Evolutionary conservation across 371 early-diverging fungal species (phyloP), one percentile per base, ranked within the genome.

Genomic region (Mucor mucedo): DNA sequence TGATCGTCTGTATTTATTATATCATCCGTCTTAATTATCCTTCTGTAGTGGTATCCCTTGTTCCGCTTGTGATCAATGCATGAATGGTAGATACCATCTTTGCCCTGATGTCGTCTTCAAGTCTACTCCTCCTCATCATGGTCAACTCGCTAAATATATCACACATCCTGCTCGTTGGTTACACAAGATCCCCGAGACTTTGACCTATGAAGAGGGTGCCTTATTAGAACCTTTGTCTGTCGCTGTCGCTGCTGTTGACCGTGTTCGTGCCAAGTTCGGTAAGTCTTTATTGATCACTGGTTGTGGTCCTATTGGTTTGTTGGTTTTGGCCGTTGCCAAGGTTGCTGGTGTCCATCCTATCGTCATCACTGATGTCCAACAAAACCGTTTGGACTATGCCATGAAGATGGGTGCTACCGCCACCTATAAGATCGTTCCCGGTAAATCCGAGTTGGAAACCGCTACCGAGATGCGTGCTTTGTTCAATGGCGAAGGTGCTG

Each of bases 81-180:
- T 80, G 73, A 71, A 52, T 33, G 80, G 80, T 16, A 71, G 75
- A 58, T 80, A 80, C 52, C 78, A 80, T 58, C 71, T 80, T 7
- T 80, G 80, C 54, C 80, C 80, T 14, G 71, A 68, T 2, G 76
- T 80, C 13, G 45, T 75, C 11, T 80, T 80, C 70, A 86, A 80
- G 44, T 77, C 76, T 4, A 80, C 80, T 33, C 80, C 80, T 41
- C 80, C 80, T 45, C 60, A 77, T 39, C 71, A 80, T 49, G 80
- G 80, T 42, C 53, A 71, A 4, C 60, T 80, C 4, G 80, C 80
- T 28, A 77, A 71, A 58, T 80, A 80, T 40, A 75, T 80, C 16
- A 75, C 70, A 29, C 80, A 80, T 58, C 78, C 80, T 55, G 73
- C 70, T 16, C 71, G 76, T n/a, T 80, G 80, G 80, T 60, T 80